phyloP scores from a whole-genome alignment of 305 asterid species.

The Plantago lanceolata region DNA sequence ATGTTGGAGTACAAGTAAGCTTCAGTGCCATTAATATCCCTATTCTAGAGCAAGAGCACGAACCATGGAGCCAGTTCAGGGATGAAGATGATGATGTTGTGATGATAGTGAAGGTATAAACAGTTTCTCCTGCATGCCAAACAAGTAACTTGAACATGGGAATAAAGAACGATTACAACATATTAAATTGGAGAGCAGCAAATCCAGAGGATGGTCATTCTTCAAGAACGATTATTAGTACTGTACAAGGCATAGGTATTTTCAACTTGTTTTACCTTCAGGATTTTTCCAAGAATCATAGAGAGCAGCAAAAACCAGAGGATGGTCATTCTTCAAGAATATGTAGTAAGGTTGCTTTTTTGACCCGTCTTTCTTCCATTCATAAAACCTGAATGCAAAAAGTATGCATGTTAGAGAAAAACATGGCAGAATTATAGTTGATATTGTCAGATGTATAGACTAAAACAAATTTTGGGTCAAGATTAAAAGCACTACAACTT shows the following conservation, averaged over 20 bases:
- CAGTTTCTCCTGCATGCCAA: constrained; percentile 58
- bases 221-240: too few relatives aligned
- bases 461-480: background rate
- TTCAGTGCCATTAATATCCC: constrained; percentile 6
- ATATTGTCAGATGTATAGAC: constrained; percentile 7
- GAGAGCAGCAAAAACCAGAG: constrained; percentile 85
- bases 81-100: constrained; percentile 76
- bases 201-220: too few relatives aligned
- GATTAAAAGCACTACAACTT: constrained; percentile 11
- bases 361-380: constrained; percentile 92
- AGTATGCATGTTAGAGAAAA: constrained; percentile 16
- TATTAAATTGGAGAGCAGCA: too few relatives aligned
- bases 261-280: constrained; percentile 59
- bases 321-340: constrained; percentile 75
- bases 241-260: too few relatives aligned
- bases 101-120: constrained; percentile 78
- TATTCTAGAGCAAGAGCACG: constrained; percentile 23
- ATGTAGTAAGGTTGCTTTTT: constrained; percentile 83
- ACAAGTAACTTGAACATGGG: constrained; percentile 10
- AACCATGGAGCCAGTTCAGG: constrained; percentile 89
- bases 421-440: background rate
- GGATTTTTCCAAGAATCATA: constrained; percentile 80
- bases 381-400: constrained; percentile 63
- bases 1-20: background rate
- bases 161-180: background rate